A percentile compares a stretch with the other conserved stretches of the same genome.
Conservation (phyloP, 345 rosid species). For the Boechera stricta region DNA sequence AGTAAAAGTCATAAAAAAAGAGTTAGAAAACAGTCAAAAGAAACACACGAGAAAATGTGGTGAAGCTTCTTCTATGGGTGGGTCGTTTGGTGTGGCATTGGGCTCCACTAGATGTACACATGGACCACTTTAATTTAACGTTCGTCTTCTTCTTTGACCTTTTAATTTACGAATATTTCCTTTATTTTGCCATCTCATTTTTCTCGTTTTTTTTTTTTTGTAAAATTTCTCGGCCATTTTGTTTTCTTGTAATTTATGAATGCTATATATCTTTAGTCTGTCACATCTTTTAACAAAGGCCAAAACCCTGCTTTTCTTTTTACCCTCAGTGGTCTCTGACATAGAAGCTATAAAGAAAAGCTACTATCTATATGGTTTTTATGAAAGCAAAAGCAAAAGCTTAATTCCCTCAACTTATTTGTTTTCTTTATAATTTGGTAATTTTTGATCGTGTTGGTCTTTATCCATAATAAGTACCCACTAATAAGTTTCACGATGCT, state of each 20-base stretch:
- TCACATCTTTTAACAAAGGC: constrained; percentile 51
- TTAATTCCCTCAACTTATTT: constrained; percentile 6
- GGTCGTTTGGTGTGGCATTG: constrained; percentile 35
- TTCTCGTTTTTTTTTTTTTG: neutral
- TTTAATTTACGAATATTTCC: constrained; percentile 31
- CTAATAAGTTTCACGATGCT: constrained; percentile 1
- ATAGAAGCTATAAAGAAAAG: constrained; percentile 44
- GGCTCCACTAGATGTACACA: constrained; percentile 33
- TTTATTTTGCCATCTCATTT: neutral
- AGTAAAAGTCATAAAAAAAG: constrained; percentile 13
- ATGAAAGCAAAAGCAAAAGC: constrained; percentile 44
- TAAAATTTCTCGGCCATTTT: neutral
- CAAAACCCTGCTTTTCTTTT: constrained; percentile 46
- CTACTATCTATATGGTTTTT: constrained; percentile 28
- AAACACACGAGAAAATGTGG: constrained; percentile 27
- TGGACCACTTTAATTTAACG: constrained; percentile 32
- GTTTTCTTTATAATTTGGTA: constrained; percentile 1
- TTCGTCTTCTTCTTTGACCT: constrained; percentile 38
- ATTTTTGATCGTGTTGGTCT: constrained; percentile 3
- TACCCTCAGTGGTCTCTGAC: constrained; percentile 47
- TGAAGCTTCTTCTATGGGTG: constrained; percentile 36
- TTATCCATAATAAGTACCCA: constrained; percentile 14
- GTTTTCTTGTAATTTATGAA: neutral
- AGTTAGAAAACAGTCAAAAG: constrained; percentile 33
- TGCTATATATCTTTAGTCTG: constrained; percentile 6